A percentile compares a stretch with the other conserved stretches of the same genome.
phyloP scores from a whole-genome alignment of 768 basidiomycete species.

The Tephrocybe rancida region DNA sequence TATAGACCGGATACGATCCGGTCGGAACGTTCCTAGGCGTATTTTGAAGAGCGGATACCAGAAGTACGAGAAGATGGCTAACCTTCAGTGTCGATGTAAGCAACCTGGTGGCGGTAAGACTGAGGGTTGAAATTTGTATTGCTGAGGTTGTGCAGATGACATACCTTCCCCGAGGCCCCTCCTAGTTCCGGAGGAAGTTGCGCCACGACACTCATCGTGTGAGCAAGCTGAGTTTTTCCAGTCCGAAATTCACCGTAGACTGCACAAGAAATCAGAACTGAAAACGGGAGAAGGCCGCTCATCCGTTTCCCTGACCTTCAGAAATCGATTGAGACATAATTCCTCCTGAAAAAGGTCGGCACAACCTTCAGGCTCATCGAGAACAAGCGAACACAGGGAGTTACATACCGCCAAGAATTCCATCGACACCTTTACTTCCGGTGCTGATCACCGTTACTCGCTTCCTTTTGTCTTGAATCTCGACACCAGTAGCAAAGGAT shows the following conservation, averaged over 20 bases:
- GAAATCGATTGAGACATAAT: conserved; percentile 92
- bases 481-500: conserved; percentile 88
- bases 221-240: conserved; percentile 94
- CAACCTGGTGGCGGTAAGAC: conserved; percentile 53
- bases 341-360: conserved; percentile 56
- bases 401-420: conserved; percentile 75
- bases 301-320: conserved; percentile 55
- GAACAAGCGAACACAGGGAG: background rate
- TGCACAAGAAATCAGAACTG: conserved; percentile 24
- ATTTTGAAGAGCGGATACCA: conserved; percentile 17
- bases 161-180: conserved; percentile 86
- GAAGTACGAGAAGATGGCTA: background rate
- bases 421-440: conserved; percentile 90
- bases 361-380: background rate
- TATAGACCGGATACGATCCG: conserved; percentile 88
- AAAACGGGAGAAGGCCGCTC: background rate
- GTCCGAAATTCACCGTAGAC: conserved; percentile 97
- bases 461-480: conserved; percentile 86
- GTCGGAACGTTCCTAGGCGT: conserved; percentile 82
- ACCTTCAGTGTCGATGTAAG: conserved; percentile 88
- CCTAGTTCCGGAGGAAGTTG: conserved; percentile 91
- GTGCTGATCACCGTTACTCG: conserved; percentile 85
- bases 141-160: conserved; percentile 7
- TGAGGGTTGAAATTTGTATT: background rate
- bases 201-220: conserved; percentile 90